phyloP scores from a whole-genome alignment of 2,329 filamentous ascomycete species.

The Magnaporthales sp. region DNA sequence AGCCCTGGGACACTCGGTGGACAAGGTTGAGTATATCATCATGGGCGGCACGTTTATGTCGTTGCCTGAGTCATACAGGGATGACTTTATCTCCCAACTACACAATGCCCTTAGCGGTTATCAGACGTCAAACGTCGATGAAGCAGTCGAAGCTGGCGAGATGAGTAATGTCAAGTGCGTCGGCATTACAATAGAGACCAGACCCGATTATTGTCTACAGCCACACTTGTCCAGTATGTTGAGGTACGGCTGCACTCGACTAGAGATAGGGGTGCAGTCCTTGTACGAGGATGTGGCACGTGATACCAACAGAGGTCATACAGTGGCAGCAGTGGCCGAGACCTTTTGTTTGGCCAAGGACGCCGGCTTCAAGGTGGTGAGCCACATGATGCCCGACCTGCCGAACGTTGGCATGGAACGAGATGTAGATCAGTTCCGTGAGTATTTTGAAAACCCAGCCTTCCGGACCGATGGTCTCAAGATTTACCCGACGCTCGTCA shows the following conservation, averaged over 20 bases:
- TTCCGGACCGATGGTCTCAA: conserved; percentile 96
- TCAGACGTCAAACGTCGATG: conserved; percentile 87
- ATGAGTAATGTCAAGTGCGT: conserved; percentile 98
- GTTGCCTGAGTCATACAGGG: conserved; percentile 75
- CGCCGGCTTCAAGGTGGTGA: conserved; percentile 97
- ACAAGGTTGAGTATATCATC: conserved; percentile 99
- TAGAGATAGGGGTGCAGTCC: conserved; percentile 93
- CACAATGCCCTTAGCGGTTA: conserved; percentile 97
- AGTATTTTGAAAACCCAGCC: conserved; percentile 94
- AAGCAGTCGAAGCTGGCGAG: conserved; percentile 87
- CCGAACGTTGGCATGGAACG: conserved; percentile 98
- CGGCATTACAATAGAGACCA: conserved; percentile 95
- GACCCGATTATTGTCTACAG: conserved; percentile 93
- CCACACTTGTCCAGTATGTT: conserved; percentile 95
- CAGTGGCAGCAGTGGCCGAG: conserved; percentile 88
- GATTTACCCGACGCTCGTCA: conserved; percentile 96
- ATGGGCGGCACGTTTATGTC: conserved; percentile 99
- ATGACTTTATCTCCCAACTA: conserved; percentile 89
- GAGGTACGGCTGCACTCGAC: conserved; percentile 89
- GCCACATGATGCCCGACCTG: conserved; percentile 98
- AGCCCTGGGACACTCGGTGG: conserved; percentile 88
- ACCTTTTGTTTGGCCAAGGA: conserved; percentile 98
- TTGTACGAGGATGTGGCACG: conserved; percentile 97
- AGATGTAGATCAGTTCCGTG: conserved; percentile 91
- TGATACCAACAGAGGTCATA: conserved; percentile 95